Evolutionary conservation across 2,329 filamentous ascomycete genomes (phyloP).

Genomic region (Hypoxylon sp.): DNA sequence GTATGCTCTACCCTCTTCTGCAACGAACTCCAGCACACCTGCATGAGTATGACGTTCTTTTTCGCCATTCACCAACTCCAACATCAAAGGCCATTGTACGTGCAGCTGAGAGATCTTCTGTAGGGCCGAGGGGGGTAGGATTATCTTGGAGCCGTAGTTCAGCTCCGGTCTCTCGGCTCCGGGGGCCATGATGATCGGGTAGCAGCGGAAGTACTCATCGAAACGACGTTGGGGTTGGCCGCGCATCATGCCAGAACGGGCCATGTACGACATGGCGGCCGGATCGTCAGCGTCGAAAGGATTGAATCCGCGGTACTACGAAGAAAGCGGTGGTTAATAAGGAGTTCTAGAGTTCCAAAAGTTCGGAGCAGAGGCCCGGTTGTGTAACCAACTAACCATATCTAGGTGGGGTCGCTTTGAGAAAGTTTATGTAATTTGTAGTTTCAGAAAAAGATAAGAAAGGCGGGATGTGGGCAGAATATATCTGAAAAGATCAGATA

Average conservation of each 20-base stretch:
- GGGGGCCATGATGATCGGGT: slow-evolving; percentile 93
- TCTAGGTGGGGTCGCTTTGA: slow-evolving; percentile 22
- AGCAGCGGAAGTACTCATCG: slow-evolving; percentile 98
- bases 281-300: slow-evolving; percentile 65
- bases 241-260: slow-evolving; percentile 60
- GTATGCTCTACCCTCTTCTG: slow-evolving; percentile 96
- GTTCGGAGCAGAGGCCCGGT: slow-evolving; percentile 7
- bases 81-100: slow-evolving; percentile 97
- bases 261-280: slow-evolving; percentile 66
- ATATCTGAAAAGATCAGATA: neutral
- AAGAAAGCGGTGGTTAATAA: slow-evolving; percentile 22
- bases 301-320: slow-evolving; percentile 54
- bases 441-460: neutral
- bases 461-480: neutral
- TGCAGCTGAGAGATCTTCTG: slow-evolving; percentile 97
- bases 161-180: slow-evolving; percentile 89
- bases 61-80: slow-evolving; percentile 93
- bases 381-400: slow-evolving; percentile 43
- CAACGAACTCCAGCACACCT: slow-evolving; percentile 96
- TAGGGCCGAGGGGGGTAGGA: slow-evolving; percentile 94
- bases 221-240: slow-evolving; percentile 79
- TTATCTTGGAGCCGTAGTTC: slow-evolving; percentile 97
- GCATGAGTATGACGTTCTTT: slow-evolving; percentile 87
- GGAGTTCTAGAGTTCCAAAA: slow-evolving; percentile 7
- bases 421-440: slow-evolving; percentile 13